phyloP scores from a whole-genome alignment of 1,139 yeast species.

The Geotrichum candidum region DNA sequence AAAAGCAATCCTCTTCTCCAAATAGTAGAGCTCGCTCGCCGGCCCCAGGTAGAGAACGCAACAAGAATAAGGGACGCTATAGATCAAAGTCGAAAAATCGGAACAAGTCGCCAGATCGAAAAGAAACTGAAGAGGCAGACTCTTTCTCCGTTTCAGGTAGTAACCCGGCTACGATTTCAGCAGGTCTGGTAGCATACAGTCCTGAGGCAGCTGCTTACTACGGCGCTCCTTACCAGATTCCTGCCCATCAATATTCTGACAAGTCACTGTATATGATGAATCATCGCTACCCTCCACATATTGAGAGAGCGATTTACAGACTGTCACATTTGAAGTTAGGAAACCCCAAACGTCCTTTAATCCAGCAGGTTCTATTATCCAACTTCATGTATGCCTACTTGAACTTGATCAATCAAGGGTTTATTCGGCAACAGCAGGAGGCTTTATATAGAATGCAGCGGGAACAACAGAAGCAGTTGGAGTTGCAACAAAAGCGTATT shows the following conservation, averaged over 20 bases:
- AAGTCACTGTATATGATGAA: conserved; percentile 36
- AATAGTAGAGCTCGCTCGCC: conserved; percentile 1
- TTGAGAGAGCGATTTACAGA: conserved; percentile 90
- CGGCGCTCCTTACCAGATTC: conserved; percentile 36
- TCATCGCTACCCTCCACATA: conserved; percentile 81
- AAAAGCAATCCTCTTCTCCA: neutral
- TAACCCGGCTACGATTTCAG: neutral
- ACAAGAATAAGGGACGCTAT: conserved; percentile 7
- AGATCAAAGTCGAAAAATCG: conserved; percentile 7
- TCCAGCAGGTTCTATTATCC: conserved; percentile 86
- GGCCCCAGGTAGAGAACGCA: neutral
- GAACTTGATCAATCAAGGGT: conserved; percentile 78
- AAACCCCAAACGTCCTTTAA: conserved; percentile 81
- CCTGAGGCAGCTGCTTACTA: conserved; percentile 23
- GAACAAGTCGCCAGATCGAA: conserved; percentile 2
- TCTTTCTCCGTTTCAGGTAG: neutral
- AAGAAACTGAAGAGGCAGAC: neutral
- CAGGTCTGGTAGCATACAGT: conserved; percentile 21
- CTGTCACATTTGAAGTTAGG: conserved; percentile 88
- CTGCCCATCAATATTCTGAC: conserved; percentile 36
- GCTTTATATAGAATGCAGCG: conserved; percentile 11
- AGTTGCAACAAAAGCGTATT: conserved; percentile 17
- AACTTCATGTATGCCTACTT: conserved; percentile 97
- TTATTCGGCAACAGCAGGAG: conserved; percentile 34
- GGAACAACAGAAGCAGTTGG: conserved; percentile 26